Evolutionary conservation across 2,329 filamentous ascomycete genomes (phyloP).

Genomic region (Hypoxylon sp.): DNA sequence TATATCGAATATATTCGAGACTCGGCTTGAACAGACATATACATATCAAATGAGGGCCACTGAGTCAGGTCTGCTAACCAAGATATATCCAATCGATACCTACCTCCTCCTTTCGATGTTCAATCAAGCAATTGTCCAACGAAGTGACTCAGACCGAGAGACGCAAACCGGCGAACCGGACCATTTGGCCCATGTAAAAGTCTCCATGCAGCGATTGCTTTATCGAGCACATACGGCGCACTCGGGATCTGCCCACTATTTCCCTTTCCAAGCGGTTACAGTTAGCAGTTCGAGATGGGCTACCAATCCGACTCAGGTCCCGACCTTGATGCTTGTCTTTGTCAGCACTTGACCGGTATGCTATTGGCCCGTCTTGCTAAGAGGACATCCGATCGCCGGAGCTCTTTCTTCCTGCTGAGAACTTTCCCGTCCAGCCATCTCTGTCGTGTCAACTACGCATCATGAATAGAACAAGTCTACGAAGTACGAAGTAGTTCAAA

Average conservation of each 20-base stretch:
- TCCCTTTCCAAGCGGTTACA: too few relatives aligned
- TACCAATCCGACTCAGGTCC: neutral
- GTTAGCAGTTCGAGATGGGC: neutral
- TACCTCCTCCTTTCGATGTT: neutral
- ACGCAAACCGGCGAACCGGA: neutral
- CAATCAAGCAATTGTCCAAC: slow-evolving; percentile 9
- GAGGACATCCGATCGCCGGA: slow-evolving; percentile 22
- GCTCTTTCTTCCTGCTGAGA: neutral
- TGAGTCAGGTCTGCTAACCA: too few relatives aligned
- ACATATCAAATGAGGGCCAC: too few relatives aligned
- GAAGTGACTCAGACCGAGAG: slow-evolving; percentile 28
- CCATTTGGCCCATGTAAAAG: too few relatives aligned
- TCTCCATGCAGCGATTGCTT: too few relatives aligned
- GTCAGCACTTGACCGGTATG: neutral
- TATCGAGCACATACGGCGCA: too few relatives aligned
- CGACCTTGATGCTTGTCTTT: neutral
- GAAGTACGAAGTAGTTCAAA: neutral
- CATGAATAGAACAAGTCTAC: neutral
- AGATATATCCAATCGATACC: too few relatives aligned
- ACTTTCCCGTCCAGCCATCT: too few relatives aligned
- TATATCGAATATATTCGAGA: neutral
- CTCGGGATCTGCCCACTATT: neutral
- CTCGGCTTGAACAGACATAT: too few relatives aligned
- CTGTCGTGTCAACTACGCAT: neutral
- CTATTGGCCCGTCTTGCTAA: slow-evolving; percentile 7